Conservation (phyloP, 2,329 filamentous ascomycete species). For the Pezicula neosporulosa region DNA sequence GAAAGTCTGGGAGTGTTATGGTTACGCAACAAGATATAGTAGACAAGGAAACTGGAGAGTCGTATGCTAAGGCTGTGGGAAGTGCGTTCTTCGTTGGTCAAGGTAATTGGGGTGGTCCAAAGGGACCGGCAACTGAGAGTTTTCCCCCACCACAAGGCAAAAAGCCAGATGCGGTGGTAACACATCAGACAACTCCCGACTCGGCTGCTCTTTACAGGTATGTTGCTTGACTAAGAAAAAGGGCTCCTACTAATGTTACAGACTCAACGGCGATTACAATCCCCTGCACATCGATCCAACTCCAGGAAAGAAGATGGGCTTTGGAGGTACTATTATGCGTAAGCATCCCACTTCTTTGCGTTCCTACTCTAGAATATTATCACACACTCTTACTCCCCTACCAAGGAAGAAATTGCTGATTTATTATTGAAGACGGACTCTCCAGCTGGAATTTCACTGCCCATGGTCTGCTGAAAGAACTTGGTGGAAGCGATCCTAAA, state of each 20-base stretch:
- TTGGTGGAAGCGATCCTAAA: constrained; percentile 73
- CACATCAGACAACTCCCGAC: constrained; percentile 67
- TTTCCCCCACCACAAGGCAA: constrained; percentile 73
- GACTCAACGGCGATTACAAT: constrained; percentile 92
- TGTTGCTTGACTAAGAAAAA: constrained; percentile 7
- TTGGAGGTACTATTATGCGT: constrained; percentile 79
- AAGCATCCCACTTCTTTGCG: too few relatives aligned
- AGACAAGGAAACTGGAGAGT: constrained; percentile 56
- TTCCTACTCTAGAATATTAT: too few relatives aligned
- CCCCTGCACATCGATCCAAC: constrained; percentile 85
- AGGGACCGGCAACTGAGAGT: constrained; percentile 76
- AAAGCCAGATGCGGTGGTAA: constrained; percentile 66
- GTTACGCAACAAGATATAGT: constrained; percentile 65
- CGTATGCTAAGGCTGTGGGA: constrained; percentile 56
- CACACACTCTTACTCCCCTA: too few relatives aligned
- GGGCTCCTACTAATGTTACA: constrained; percentile 42
- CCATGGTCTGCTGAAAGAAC: constrained; percentile 67
- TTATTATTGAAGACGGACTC: constrained; percentile 54
- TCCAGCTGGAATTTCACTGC: constrained; percentile 81
- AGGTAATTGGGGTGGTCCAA: constrained; percentile 81
- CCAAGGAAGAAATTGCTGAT: too few relatives aligned
- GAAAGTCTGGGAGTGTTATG: constrained; percentile 64
- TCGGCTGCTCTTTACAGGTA: constrained; percentile 72
- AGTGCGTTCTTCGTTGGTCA: constrained; percentile 67
- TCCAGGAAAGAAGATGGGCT: constrained; percentile 85